Evolutionary conservation across 2,329 filamentous ascomycete genomes (phyloP).

Genomic region (Penicillium griseofulvum): DNA sequence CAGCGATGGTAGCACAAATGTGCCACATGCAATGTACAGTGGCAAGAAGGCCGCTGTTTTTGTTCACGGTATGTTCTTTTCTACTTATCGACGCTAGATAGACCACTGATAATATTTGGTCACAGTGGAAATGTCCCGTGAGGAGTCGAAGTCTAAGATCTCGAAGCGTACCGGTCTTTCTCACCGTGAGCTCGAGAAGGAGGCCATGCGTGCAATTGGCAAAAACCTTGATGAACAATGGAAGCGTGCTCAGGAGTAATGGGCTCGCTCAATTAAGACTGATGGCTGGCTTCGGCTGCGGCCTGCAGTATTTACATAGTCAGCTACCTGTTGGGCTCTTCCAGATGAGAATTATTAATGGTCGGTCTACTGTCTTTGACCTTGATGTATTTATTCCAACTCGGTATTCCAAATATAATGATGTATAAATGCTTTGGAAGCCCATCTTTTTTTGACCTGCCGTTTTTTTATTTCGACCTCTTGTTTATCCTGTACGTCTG

Average conservation of each 20-base stretch:
- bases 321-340: background rate
- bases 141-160: constrained; percentile 31
- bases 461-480: too few species aligned
- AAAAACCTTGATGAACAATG: constrained; percentile 30
- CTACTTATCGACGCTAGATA: background rate
- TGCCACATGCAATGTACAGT: constrained; percentile 60
- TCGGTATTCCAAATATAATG: background rate
- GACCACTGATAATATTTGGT: background rate
- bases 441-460: too few species aligned
- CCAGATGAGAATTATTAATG: background rate
- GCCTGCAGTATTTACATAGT: background rate
- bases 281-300: too few species aligned
- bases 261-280: background rate
- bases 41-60: constrained; percentile 60
- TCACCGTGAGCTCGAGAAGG: constrained; percentile 26
- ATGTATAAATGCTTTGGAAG: background rate
- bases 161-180: constrained; percentile 28
- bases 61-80: constrained; percentile 51
- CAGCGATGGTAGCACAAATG: constrained; percentile 59
- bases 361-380: too few species aligned
- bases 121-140: constrained; percentile 34
- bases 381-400: background rate
- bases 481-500: too few species aligned
- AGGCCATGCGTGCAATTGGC: constrained; percentile 31
- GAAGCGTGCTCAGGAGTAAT: constrained; percentile 12